A percentile compares a stretch with the other conserved stretches of the same genome.
Conservation (phyloP, 73 alveolate genomes). For the Tetrahymena borealis region DNA sequence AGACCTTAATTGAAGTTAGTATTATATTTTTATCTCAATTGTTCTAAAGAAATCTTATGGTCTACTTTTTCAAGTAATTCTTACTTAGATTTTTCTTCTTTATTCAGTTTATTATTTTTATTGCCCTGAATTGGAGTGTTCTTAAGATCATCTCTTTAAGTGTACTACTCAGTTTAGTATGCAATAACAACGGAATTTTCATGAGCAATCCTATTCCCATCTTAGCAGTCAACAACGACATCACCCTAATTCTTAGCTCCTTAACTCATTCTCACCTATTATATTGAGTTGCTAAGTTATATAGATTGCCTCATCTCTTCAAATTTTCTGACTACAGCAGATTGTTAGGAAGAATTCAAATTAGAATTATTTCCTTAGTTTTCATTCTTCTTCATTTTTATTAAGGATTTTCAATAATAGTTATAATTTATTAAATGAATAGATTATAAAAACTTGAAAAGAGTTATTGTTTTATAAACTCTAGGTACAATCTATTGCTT, state of each 20-base stretch:
- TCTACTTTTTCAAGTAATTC: slow-evolving; percentile 20
- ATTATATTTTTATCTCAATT: slow-evolving; percentile 44
- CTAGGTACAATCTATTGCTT: no score
- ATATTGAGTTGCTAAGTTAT: neutral
- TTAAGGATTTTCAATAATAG: no score
- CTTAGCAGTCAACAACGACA: neutral
- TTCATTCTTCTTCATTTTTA: no score
- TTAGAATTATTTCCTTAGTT: no score
- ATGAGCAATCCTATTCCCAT: neutral
- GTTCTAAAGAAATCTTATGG: slow-evolving; percentile 56
- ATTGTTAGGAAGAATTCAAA: no score
- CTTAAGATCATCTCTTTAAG: neutral
- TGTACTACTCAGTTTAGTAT: neutral
- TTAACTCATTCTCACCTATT: neutral
- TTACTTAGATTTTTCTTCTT: neutral
- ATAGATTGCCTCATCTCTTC: neutral
- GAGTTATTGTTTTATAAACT: no score
- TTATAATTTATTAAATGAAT: no score
- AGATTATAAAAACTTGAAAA: no score
- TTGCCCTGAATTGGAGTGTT: neutral
- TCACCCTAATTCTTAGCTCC: neutral
- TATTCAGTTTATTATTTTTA: neutral
- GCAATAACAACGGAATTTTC: neutral
- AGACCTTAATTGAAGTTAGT: slow-evolving; percentile 70
- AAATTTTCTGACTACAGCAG: neutral